Base-by-base conservation (phyloP, 2,329 filamentous ascomycete species). In the Calcarisporium arbuscula region DNA sequence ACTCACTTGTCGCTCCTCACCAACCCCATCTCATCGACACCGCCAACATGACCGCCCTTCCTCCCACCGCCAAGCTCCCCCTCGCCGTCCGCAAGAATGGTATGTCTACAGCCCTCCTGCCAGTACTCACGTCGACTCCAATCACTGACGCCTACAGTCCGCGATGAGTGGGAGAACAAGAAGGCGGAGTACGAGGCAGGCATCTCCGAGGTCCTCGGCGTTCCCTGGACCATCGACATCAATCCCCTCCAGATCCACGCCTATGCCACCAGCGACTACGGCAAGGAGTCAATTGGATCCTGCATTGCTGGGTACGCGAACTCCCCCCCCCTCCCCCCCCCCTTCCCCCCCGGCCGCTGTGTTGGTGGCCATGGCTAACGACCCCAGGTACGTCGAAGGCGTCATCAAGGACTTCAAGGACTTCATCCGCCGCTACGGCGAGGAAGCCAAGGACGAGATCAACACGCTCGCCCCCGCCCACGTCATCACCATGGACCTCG, bases 81-180 rank as follows among this genome's bases (percentile, higher is more conserved):
- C 65, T 74, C 42, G 64, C 62, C 20, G 47, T 67, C 28, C 67
- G 70, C 51, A 74, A 72, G 56, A 69, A 72, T 50, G 47, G 70
- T 73, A 47, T 46, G 55, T 52, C 20, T 9, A 8, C 6, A 6
- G 5, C 19, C 14, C 3, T 5, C 8, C 14, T 17, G 15, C 9
- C 9, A 5, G 1, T 8, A 11, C 3, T 4, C 18, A 18, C 9
- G 9, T 4, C 14, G 10, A 4, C 21, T 12, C 11, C 8, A 21
- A 4, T 14, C 17, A 19, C 22, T 21, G 17, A 32, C 19, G 15
- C 14, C 14, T 22, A 8, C 27, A 74, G 69, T 74, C 41, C 68
- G 72, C 6, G 72, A 75, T 45, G 58, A 64, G 12, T 75, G 62
- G 61, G 68, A 74, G 14, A 58, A 49, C 35, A 70, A 65, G 36